A percentile compares a stretch with the other conserved stretches of the same genome.
Evolutionary conservation across 2,329 filamentous ascomycete genomes (phyloP).

Genomic region (Colletotrichum tropicale): DNA sequence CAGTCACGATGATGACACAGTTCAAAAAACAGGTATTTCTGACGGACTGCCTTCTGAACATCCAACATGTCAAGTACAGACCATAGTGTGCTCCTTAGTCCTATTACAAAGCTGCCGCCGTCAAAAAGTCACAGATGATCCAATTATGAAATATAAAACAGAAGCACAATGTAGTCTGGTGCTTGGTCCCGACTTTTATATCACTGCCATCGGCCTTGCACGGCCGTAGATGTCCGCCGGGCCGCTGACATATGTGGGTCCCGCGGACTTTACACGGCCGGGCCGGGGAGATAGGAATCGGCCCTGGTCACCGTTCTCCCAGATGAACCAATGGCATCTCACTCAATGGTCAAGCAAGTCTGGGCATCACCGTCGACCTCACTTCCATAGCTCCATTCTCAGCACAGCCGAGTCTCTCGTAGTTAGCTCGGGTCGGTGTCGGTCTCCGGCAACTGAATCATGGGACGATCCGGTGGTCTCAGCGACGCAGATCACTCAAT

Average conservation of each 20-base stretch:
- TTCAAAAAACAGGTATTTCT: neutral
- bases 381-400: neutral
- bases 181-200: neutral
- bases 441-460: neutral
- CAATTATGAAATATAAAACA: rapidly evolving
- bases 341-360: neutral
- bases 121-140: rapidly evolving
- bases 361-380: neutral
- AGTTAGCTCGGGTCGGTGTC: neutral
- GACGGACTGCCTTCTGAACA: neutral
- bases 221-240: neutral
- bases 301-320: neutral
- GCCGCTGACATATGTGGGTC: neutral
- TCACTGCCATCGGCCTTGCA: neutral
- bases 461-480: neutral
- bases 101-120: neutral
- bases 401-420: neutral
- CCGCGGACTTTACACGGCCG: neutral
- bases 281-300: neutral
- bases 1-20: neutral
- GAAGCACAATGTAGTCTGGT: neutral
- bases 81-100: neutral
- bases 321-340: neutral
- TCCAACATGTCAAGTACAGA: neutral
- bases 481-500: neutral